A percentile compares a stretch with the other conserved stretches of the same genome.
These are phyloP conservation scores for Botrytis cinerea DNA, from an alignment of 2,329 filamentous ascomycete genomes.

Conservation along the genomic window DNA sequence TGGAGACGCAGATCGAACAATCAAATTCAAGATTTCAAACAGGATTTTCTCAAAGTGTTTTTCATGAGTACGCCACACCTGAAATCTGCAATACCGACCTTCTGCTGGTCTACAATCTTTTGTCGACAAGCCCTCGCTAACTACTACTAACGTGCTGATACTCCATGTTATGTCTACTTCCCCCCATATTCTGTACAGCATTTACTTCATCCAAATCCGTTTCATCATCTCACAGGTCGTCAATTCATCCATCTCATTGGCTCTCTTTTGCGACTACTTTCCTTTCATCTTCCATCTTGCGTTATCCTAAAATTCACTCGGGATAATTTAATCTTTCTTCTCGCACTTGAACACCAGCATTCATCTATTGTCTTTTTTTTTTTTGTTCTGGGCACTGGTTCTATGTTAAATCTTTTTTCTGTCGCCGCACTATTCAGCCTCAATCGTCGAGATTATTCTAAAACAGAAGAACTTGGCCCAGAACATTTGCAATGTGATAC, in stretches of 20 bases:
- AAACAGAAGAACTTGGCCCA: not conserved
- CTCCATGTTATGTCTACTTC: not conserved
- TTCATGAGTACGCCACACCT: not conserved
- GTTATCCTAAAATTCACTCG: not conserved
- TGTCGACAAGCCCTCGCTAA: not conserved
- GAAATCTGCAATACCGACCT: not conserved
- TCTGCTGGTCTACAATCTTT: not conserved
- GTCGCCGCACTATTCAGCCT: not conserved
- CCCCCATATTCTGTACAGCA: not conserved
- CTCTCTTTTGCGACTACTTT: not conserved
- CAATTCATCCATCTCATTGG: not conserved
- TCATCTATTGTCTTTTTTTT: not conserved
- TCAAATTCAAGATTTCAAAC: not conserved
- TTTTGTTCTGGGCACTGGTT: not conserved
- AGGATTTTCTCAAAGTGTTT: not conserved
- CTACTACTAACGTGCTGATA: not conserved
- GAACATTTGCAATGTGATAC: not conserved
- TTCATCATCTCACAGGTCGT: not conserved
- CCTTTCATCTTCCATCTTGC: not conserved
- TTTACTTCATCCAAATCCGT: not conserved
- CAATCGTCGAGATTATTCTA: not conserved
- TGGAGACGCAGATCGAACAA: not conserved
- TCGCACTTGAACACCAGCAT: not conserved
- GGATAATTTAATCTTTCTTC: not conserved
- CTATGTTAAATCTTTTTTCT: not conserved